Percentiles rank a stretch among this genome's conserved stretches.
Conservation (phyloP, 805 yeast genomes). For the Torulaspora quercuum region DNA sequence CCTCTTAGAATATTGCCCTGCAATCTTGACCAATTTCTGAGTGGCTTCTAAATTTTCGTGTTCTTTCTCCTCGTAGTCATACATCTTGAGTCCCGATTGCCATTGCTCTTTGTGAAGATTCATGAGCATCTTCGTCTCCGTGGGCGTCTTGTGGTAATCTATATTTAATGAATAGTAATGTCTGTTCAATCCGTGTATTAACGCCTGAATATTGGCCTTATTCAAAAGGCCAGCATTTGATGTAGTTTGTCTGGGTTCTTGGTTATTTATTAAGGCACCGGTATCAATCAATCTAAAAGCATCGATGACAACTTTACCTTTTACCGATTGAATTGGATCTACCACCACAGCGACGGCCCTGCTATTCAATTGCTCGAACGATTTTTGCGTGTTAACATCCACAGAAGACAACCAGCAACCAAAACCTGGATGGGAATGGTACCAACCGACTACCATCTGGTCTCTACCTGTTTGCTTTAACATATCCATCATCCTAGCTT, state of each 20-base stretch:
- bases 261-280: slow-evolving; percentile 85
- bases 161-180: slow-evolving; percentile 94
- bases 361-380: slow-evolving; percentile 91
- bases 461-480: slow-evolving; percentile 98
- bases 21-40: slow-evolving; percentile 79
- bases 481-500: slow-evolving; percentile 99
- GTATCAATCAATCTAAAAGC: slow-evolving; percentile 94
- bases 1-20: slow-evolving; percentile 83
- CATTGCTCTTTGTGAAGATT: slow-evolving; percentile 93
- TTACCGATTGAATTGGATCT: slow-evolving; percentile 97
- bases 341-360: slow-evolving; percentile 98
- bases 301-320: slow-evolving; percentile 98
- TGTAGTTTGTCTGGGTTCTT: slow-evolving; percentile 96
- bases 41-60: slow-evolving; percentile 69
- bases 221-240: slow-evolving; percentile 92
- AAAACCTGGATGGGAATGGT: slow-evolving; percentile 98
- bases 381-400: slow-evolving; percentile 96
- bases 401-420: slow-evolving; percentile 99
- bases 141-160: slow-evolving; percentile 86
- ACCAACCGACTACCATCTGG: slow-evolving; percentile 99
- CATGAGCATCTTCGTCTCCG: slow-evolving; percentile 90
- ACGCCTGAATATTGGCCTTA: slow-evolving; percentile 94
- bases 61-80: slow-evolving; percentile 75
- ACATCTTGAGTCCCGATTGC: slow-evolving; percentile 84
- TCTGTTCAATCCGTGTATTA: slow-evolving; percentile 95